A percentile compares a stretch with the other conserved stretches of the same genome.
These are phyloP conservation scores for Solanum lignicaule DNA, from an alignment of 257 asterid species.

Conservation along the genomic window DNA sequence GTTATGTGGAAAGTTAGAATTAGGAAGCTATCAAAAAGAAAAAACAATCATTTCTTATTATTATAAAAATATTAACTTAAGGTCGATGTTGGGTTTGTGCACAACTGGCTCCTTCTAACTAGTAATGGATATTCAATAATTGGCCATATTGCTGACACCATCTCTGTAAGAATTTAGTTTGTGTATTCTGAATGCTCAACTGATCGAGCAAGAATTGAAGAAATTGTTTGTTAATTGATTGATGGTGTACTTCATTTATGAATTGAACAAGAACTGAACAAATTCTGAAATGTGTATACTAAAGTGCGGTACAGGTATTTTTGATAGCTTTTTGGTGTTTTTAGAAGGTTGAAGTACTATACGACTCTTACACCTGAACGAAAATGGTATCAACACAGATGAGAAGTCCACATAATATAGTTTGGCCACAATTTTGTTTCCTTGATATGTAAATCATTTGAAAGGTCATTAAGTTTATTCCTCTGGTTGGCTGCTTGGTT, in stretches of 20 bases:
- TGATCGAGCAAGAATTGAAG: background rate
- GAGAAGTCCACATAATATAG: background rate
- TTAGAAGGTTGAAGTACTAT: background rate
- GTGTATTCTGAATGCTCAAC: background rate
- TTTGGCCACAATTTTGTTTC: background rate
- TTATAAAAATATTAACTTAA: no score
- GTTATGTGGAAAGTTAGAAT: background rate
- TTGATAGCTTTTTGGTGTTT: background rate
- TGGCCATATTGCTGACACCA: background rate
- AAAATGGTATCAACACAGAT: background rate
- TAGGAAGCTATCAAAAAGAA: no score
- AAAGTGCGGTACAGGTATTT: background rate
- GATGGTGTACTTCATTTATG: background rate
- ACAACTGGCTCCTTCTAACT: background rate
- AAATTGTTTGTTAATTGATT: background rate
- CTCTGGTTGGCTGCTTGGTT: slow-evolving; percentile 1
- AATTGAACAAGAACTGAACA: background rate
- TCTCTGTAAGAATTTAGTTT: background rate
- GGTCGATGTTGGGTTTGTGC: background rate
- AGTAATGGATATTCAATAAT: background rate
- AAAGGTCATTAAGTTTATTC: background rate
- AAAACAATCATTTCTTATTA: no score
- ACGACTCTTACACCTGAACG: background rate
- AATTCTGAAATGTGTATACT: background rate
- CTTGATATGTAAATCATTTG: background rate